These are phyloP conservation scores for Gastrodia elata DNA, from an alignment of 106 monocot species.

Conservation along the genomic window DNA sequence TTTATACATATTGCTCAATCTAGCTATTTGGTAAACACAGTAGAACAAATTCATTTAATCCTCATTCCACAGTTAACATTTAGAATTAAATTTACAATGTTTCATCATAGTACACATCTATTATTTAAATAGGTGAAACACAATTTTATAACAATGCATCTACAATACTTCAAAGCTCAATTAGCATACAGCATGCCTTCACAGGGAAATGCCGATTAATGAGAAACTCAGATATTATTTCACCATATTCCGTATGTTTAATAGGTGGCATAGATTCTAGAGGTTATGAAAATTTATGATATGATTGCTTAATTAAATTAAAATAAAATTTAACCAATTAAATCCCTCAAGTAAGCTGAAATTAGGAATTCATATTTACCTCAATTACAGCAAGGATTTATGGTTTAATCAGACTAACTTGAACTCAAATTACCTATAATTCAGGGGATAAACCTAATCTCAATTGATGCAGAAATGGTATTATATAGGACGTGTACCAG, in stretches of 20 bases:
- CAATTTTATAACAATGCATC: background rate
- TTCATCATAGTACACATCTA: background rate
- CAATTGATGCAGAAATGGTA: too few relatives aligned
- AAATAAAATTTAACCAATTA: background rate
- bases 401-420: background rate
- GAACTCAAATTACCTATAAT: background rate
- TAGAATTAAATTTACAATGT: background rate
- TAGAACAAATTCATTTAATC: background rate
- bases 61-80: background rate
- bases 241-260: background rate
- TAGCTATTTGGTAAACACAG: background rate
- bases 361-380: background rate
- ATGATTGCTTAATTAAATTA: background rate
- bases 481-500: too few relatives aligned
- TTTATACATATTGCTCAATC: too few relatives aligned
- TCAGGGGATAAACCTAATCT: background rate
- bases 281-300: background rate
- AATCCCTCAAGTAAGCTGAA: background rate
- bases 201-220: background rate
- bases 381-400: background rate
- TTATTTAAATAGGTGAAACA: background rate
- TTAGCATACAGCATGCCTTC: background rate
- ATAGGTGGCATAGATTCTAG: background rate
- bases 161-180: background rate
- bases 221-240: background rate